Evolutionary conservation across 208 protist genomes (phyloP).

Genomic region (Trypanosoma platydactyli): DNA sequence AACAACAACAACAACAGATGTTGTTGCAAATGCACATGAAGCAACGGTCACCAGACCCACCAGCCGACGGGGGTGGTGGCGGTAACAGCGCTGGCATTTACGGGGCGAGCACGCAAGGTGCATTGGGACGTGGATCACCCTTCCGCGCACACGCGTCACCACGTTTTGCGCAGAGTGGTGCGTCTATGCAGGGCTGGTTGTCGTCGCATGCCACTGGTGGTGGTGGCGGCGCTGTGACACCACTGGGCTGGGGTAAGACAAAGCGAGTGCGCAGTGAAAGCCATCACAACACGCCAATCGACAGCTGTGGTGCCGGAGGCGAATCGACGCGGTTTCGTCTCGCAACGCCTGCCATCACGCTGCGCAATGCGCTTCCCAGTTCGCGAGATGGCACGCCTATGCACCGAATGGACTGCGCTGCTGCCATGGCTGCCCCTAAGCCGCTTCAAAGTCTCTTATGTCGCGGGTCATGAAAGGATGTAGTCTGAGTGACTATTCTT

Average conservation of each 20-base stretch:
- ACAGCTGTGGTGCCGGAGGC: constrained; percentile 1
- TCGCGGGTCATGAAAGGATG: constrained; percentile 18
- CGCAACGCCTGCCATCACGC: constrained; percentile 53
- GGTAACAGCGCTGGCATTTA: constrained; percentile 11
- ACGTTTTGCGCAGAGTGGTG: constrained; percentile 5
- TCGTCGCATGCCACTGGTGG: constrained; percentile 7
- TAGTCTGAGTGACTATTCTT: not conserved
- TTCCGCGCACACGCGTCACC: not conserved
- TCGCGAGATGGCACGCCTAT: constrained; percentile 20
- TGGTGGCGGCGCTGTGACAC: constrained; percentile 15
- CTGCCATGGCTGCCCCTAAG: constrained; percentile 27
- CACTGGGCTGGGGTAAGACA: constrained; percentile 57
- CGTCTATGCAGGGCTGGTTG: constrained; percentile 3
- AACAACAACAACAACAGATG: constrained; percentile 30
- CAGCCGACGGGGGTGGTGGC: not conserved
- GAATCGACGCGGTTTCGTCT: constrained; percentile 40
- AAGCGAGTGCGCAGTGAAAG: constrained; percentile 36
- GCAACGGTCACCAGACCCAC: constrained; percentile 9
- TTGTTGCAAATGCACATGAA: constrained; percentile 3
- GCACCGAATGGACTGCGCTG: constrained; percentile 17
- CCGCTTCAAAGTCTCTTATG: constrained; percentile 44
- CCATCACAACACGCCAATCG: constrained; percentile 1
- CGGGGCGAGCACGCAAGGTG: not conserved
- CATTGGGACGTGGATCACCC: not conserved
- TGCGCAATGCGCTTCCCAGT: constrained; percentile 22